Evolutionary conservation across 2,329 filamentous ascomycete species (phyloP).

Genomic region (Colletotrichum magnum): DNA sequence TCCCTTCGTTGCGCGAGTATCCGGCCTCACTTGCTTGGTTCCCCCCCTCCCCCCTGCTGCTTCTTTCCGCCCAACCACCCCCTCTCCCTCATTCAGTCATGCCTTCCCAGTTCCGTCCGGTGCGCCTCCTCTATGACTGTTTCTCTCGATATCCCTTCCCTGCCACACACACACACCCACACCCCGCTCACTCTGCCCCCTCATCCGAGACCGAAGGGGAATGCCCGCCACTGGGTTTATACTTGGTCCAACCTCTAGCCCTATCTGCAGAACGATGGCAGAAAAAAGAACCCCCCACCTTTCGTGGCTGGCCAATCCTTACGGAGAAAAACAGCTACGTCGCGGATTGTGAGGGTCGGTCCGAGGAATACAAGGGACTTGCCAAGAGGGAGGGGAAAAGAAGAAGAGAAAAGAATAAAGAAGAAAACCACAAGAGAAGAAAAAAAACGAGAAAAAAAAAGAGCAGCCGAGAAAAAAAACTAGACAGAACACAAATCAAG

Average conservation of each 20-base stretch:
- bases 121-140: slow-evolving; percentile 33
- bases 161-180: neutral
- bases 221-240: slow-evolving; percentile 9
- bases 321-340: neutral
- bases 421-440: slow-evolving; percentile 16
- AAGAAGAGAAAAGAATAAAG: slow-evolving; percentile 15
- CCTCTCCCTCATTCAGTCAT: slow-evolving; percentile 19
- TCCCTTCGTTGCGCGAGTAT: slow-evolving; percentile 37
- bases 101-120: slow-evolving; percentile 5
- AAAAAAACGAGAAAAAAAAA: slow-evolving; percentile 1
- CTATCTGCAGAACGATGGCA: slow-evolving; percentile 12
- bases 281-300: slow-evolving; percentile 11
- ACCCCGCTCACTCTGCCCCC: neutral
- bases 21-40: slow-evolving; percentile 26
- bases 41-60: neutral
- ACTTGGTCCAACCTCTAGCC: neutral
- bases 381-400: slow-evolving; percentile 7
- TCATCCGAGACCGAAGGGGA: neutral
- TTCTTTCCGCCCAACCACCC: slow-evolving; percentile 8
- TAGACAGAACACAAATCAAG: slow-evolving; percentile 32
- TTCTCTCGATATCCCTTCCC: slow-evolving; percentile 13
- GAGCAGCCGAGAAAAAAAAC: slow-evolving; percentile 31
- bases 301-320: neutral
- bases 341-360: no score
- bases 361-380: no score